Percentiles rank a stretch among this genome's conserved stretches.
Evolutionary conservation across 805 yeast genomes (phyloP).

Genomic region (Saccharomycopsis olivae): DNA sequence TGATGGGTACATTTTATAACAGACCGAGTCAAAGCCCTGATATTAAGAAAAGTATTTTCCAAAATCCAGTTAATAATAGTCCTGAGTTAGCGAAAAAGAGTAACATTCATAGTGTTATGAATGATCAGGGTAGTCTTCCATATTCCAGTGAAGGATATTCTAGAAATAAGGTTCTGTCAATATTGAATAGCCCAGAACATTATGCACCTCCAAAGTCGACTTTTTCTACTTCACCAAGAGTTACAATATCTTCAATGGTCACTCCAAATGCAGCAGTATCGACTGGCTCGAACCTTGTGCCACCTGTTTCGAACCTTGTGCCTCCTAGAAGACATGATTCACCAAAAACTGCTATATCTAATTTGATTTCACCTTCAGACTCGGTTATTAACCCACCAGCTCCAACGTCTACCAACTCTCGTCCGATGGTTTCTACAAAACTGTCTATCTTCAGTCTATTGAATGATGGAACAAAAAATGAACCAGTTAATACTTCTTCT

Average conservation of each 20-base stretch:
- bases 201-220: neutral
- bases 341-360: constrained; percentile 6
- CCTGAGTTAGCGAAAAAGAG: neutral
- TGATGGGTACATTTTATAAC: constrained; percentile 1
- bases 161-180: neutral
- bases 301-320: too few relatives aligned
- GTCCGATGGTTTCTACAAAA: too few relatives aligned
- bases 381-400: too few relatives aligned
- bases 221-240: constrained; percentile 1
- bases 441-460: too few relatives aligned
- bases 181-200: neutral
- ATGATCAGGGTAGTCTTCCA: neutral
- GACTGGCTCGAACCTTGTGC: neutral
- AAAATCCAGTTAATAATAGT: neutral
- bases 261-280: neutral
- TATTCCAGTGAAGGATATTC: neutral
- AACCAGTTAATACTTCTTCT: too few relatives aligned
- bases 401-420: too few relatives aligned
- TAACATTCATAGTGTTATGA: neutral
- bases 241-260: constrained; percentile 4
- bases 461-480: too few relatives aligned
- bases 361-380: constrained; percentile 1
- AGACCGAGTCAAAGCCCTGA: too few relatives aligned
- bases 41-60: too few relatives aligned
- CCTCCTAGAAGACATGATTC: neutral